Evolutionary conservation across 805 yeast genomes (phyloP).

Genomic region (Monosporozyma siamensis): DNA sequence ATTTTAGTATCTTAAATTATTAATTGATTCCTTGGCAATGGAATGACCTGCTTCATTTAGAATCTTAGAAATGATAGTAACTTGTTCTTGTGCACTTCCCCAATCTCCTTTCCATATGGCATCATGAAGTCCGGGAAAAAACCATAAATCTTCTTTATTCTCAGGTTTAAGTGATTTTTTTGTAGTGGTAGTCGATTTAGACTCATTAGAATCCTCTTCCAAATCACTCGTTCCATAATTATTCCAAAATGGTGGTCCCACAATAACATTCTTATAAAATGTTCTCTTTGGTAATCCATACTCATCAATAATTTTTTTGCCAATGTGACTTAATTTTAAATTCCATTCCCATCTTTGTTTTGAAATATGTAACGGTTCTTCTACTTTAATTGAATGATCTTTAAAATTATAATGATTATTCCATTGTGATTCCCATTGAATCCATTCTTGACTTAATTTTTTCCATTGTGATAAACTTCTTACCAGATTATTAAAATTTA

Average conservation of each 20-base stretch:
- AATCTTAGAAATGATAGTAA: constrained; percentile 35
- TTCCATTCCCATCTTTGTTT: constrained; percentile 73
- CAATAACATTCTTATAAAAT: constrained; percentile 59
- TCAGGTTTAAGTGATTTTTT: no score
- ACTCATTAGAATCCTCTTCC: not conserved
- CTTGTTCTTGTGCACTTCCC: constrained; percentile 43
- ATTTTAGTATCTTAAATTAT: not conserved
- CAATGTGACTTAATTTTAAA: constrained; percentile 44
- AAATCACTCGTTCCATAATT: constrained; percentile 35
- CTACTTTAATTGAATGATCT: constrained; percentile 35
- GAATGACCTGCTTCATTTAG: constrained; percentile 23
- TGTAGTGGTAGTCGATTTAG: no score
- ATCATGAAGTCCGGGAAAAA: constrained; percentile 72
- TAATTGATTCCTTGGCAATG: constrained; percentile 16
- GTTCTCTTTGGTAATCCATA: constrained; percentile 41
- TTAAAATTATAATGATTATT: constrained; percentile 29
- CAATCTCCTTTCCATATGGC: constrained; percentile 43
- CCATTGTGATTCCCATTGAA: constrained; percentile 56
- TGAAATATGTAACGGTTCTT: constrained; percentile 60
- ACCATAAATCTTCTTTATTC: constrained; percentile 27
- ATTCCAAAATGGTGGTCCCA: constrained; percentile 57
- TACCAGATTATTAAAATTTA: constrained; percentile 26
- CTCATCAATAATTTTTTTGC: constrained; percentile 38
- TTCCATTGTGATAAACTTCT: constrained; percentile 34
- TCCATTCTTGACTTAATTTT: constrained; percentile 37